Base-by-base conservation (phyloP, 2,329 filamentous ascomycete genomes). In the Stagonosporopsis tanaceti region DNA sequence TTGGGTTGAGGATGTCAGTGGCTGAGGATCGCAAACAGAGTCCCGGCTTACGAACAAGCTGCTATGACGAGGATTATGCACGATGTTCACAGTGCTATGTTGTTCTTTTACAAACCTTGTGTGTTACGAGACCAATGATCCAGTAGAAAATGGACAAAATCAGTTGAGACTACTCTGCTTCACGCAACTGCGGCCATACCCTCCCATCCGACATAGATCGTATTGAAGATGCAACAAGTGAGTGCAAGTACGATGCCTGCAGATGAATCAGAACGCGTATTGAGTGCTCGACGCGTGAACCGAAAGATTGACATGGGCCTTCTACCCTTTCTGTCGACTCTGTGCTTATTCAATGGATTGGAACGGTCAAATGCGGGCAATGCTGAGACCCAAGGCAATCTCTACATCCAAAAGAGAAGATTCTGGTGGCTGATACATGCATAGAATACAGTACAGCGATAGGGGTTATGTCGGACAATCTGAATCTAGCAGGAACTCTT, bases 351-450 rank as follows among this genome's bases (percentile, higher is more conserved):
- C 39, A 67, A 71, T 24, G 64, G 66, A 4, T 57, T 68, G 14
- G 66, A 69, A 40, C 55, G 68, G 30, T 65, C 58, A 4, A 70
- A 71, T 37, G 52, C 70, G 14, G 67, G 67, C 0, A 69, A 69
- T 51, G 67, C 67, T n/a, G 64, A 69, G 47, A 69, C 66, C 8
- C 65, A 66, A 60, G 66, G 63, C 65, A 40, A 35, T 30, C 20
- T 17, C 20, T 14, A 32, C 30, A 7, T 6, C 14, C 6, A n/a
- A 7, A n/a, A 42, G n/a, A 40, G 6, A 14, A 7, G 5, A 4
- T 25, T 24, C 1, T 30, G 15, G 27, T 25, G n/a, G 9, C 57
- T 62, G 15, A 60, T 27, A 12, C 11, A 22, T 28, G 14, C 17
- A 9, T 12, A 68, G 64, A 61, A 12, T 70, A 68, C 47, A 69